Evolutionary conservation across 2,329 filamentous ascomycete species (phyloP).

Genomic region (Alternaria brassicae): DNA sequence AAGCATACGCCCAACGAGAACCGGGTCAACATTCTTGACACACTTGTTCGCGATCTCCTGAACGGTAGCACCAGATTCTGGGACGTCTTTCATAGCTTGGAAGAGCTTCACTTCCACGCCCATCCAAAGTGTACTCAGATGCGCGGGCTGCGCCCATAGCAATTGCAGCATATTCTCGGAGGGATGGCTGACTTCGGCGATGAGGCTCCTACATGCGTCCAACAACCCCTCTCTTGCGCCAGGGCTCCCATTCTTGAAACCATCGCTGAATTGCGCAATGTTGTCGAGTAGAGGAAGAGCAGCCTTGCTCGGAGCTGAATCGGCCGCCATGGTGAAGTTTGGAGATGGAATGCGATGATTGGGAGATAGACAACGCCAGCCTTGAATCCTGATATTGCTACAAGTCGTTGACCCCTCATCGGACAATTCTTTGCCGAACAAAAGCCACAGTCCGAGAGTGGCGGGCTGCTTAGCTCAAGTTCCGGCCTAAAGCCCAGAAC

Average conservation of each 20-base stretch:
- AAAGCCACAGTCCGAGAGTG: neutral
- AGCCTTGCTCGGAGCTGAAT: constrained; percentile 2
- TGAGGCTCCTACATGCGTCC: constrained; percentile 29
- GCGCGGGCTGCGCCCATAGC: constrained; percentile 34
- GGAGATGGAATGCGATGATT: neutral
- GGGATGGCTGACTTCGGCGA: constrained; percentile 33
- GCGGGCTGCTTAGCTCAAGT: neutral
- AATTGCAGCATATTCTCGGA: constrained; percentile 31
- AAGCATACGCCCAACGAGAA: constrained; percentile 37
- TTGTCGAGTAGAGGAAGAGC: constrained; percentile 29
- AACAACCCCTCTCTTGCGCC: constrained; percentile 31
- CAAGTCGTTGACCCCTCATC: constrained; percentile 1
- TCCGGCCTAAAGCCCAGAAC: neutral
- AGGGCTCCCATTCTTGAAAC: constrained; percentile 21
- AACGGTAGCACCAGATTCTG: constrained; percentile 17
- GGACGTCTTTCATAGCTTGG: constrained; percentile 24
- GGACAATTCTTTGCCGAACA: neutral
- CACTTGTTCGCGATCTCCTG: constrained; percentile 25
- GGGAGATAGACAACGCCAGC: neutral
- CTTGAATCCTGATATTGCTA: neutral
- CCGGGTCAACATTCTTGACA: constrained; percentile 20
- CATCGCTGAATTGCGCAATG: constrained; percentile 27
- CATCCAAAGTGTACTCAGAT: constrained; percentile 29
- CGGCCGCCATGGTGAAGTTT: constrained; percentile 6
- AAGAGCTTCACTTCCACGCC: constrained; percentile 33